Evolutionary conservation across 192 early-diverging fungal species (phyloP).

Genomic region (Ramicandelaber brevisporus): DNA sequence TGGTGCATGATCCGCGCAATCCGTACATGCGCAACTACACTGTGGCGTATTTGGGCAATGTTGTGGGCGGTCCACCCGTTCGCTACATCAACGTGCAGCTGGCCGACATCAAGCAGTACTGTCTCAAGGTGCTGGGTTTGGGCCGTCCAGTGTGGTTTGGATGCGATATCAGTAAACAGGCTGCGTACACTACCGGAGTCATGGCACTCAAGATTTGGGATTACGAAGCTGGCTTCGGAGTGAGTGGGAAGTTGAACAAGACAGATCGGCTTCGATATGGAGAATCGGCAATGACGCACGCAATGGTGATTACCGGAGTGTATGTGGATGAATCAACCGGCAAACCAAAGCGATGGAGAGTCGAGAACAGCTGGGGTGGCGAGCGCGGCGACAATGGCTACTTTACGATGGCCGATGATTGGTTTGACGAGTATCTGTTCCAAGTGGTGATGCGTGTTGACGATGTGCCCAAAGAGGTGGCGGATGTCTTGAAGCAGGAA

Average conservation of each 20-base stretch:
- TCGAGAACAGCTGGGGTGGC: conserved; percentile 47
- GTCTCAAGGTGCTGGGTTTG: conserved; percentile 25
- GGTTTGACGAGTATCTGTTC: conserved; percentile 59
- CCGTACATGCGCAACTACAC: conserved; percentile 29
- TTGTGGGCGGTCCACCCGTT: conserved; percentile 30
- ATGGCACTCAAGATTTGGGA: conserved; percentile 34
- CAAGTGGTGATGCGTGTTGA: conserved; percentile 47
- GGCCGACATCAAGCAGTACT: conserved; percentile 25
- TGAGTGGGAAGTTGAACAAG: conserved; percentile 29
- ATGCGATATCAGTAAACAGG: conserved; percentile 43
- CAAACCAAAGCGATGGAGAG: conserved; percentile 40
- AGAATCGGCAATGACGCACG: conserved; percentile 54
- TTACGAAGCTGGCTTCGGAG: conserved; percentile 34
- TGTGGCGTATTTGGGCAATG: conserved; percentile 47
- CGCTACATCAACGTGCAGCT: conserved; percentile 37
- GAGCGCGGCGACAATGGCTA: conserved; percentile 42
- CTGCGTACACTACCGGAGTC: conserved; percentile 21
- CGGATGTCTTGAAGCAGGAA: conserved; percentile 31
- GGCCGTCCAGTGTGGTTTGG: conserved; percentile 54
- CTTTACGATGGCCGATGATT: conserved; percentile 43
- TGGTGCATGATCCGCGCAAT: conserved; percentile 55
- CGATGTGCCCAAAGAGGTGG: conserved; percentile 26
- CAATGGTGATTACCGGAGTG: conserved; percentile 56
- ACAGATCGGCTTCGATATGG: conserved; percentile 39
- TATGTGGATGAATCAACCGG: conserved; percentile 34